Conservation (phyloP, 768 basidiomycete genomes). For the Mrakia hoshinonis region DNA sequence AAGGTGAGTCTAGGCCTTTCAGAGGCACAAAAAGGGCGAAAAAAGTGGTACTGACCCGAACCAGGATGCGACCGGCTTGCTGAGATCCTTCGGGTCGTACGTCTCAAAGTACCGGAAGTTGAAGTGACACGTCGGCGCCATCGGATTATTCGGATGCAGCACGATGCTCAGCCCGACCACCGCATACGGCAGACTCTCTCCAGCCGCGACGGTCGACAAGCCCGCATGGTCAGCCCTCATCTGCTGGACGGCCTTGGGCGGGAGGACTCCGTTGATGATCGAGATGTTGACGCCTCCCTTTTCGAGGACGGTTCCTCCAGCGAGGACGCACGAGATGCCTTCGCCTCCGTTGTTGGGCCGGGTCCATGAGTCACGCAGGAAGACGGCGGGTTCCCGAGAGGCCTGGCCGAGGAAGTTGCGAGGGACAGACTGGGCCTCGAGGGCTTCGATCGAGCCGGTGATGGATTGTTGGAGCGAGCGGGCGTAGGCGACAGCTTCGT, state of each 20-base stretch:
- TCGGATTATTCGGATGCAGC: constrained; percentile 86
- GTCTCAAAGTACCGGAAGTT: constrained; percentile 95
- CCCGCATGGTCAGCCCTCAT: constrained; percentile 87
- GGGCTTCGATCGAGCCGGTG: constrained; percentile 20
- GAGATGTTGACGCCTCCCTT: constrained; percentile 95
- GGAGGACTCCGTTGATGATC: constrained; percentile 76
- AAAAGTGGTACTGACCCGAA: constrained; percentile 51
- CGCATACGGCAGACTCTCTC: constrained; percentile 67
- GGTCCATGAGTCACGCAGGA: constrained; percentile 28
- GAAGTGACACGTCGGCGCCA: constrained; percentile 60
- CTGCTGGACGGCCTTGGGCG: constrained; percentile 65
- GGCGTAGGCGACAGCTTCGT: constrained; percentile 20
- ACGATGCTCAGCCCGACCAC: constrained; percentile 87
- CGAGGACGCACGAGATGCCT: constrained; percentile 75
- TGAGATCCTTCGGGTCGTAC: constrained; percentile 28
- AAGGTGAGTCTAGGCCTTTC: too few species aligned
- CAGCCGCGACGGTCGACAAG: constrained; percentile 37
- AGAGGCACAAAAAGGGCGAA: too few species aligned
- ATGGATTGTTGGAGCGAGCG: constrained; percentile 24
- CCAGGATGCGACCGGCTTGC: constrained; percentile 73
- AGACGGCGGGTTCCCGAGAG: background rate
- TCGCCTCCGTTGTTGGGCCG: constrained; percentile 35
- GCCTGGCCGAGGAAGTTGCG: background rate
- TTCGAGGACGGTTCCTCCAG: constrained; percentile 58
- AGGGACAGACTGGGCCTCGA: constrained; percentile 12